phyloP scores from a whole-genome alignment of 1,284 basidiomycete genomes.

The Singerocomus inundabilis region DNA sequence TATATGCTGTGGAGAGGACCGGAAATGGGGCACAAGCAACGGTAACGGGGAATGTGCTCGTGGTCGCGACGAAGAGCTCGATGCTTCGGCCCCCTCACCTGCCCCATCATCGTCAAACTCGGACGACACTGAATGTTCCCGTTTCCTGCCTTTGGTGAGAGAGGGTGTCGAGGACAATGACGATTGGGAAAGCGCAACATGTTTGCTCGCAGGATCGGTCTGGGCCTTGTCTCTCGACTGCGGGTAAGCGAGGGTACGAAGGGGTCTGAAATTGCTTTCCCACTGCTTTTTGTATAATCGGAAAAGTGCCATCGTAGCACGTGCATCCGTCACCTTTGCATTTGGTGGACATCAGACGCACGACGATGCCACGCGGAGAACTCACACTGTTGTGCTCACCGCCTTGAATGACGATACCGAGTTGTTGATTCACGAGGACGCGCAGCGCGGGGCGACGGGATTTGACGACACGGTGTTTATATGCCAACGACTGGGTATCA shows the following conservation, averaged over 20 bases:
- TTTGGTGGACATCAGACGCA: constrained; percentile 2
- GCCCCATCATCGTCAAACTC: constrained; percentile 5
- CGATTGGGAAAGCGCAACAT: not conserved
- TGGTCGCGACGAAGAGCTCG: not conserved
- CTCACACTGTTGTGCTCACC: constrained; percentile 87
- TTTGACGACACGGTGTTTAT: constrained; percentile 56
- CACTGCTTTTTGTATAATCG: constrained; percentile 83
- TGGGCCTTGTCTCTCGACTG: not conserved
- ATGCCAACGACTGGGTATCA: constrained; percentile 77
- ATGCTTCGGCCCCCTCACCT: constrained; percentile 17
- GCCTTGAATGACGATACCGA: constrained; percentile 82
- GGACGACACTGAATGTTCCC: constrained; percentile 18
- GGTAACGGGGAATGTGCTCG: not conserved
- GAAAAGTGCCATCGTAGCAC: constrained; percentile 95
- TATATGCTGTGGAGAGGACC: not conserved
- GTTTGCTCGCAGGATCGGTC: not conserved
- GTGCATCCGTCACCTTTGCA: constrained; percentile 82
- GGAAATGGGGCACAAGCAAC: not conserved
- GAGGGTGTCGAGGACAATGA: not conserved
- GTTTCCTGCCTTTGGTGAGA: constrained; percentile 15
- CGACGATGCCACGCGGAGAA: not conserved
- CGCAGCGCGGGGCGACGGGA: constrained; percentile 75
- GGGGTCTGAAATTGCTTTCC: constrained; percentile 57
- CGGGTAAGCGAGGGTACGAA: not conserved
- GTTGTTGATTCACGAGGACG: constrained; percentile 78